Base-by-base conservation (phyloP, 768 basidiomycete genomes). In the Paxillus ammoniavirescens region DNA sequence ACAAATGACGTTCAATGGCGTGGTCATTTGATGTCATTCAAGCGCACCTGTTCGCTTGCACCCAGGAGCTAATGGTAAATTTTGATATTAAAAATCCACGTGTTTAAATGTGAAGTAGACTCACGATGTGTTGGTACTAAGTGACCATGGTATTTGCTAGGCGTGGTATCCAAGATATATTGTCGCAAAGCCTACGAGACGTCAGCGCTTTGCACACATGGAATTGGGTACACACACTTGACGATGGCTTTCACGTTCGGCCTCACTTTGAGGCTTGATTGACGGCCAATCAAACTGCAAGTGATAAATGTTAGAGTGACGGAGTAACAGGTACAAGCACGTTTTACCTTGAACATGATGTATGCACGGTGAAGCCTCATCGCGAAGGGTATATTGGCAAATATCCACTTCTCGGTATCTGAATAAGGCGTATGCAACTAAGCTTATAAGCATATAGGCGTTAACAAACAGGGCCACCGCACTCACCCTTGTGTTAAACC, bases 121-220 rank as follows among this genome's bases (percentile, higher is more conserved):
- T 41, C 62, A 81, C 82, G 70, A 70, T 80, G 82, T 9, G 70
- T 67, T 4, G 85, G 85, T 50, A 77, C 78, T 45, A 87, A 64
- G 41, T 72, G 63, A 18, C 73, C 64, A 35, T 72, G 65, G 55
- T 81, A 75, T 51, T 78, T 73, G 56, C 76, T 75, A 0, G 84
- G 85, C 0, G 78, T 79, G 42, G 54, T 77, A 9, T 59, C 58
- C 54, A 72, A 72, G 35, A 86, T 81, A 61, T 85, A 82, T 17
- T 57, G 52, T 30, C 70, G 67, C 47, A 83, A 53, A 33, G 46
- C 28, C 81, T 83, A 52, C 8, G 42, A 36, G 17, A 42, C 5
- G 28, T 65, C 28, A 45, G 35, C 13, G 3, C 3, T 21, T 14
- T 28, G 13, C 9, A 13, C 15, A 21, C 12, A 21, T 18, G 23